Percentiles rank a stretch among this genome's conserved stretches.
phyloP scores from a whole-genome alignment of 2,329 filamentous ascomycete species.

The Clarireedia monteithiana region DNA sequence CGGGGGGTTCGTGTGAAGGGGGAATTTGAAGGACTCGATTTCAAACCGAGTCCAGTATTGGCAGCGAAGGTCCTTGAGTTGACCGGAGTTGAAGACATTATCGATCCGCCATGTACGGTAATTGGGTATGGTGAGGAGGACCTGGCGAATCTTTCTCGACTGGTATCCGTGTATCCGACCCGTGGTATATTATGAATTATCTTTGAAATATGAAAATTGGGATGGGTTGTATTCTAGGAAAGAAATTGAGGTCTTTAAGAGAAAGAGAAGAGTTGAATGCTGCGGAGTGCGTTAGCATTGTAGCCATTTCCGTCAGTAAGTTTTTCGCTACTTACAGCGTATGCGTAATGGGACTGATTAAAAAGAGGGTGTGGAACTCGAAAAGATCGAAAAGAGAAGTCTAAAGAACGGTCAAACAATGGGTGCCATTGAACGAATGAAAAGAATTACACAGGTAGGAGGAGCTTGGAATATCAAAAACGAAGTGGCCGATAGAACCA shows the following conservation, averaged over 20 bases:
- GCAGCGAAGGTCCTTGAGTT: constrained; percentile 26
- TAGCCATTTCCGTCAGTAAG: background rate
- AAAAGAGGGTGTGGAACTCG: background rate
- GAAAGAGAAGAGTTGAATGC: background rate
- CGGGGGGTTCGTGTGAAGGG: constrained; percentile 57
- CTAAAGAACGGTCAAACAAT: background rate
- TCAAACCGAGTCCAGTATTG: constrained; percentile 37
- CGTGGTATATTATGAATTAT: background rate
- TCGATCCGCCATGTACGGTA: constrained; percentile 20
- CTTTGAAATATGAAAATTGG: no score
- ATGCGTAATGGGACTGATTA: background rate
- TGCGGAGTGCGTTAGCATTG: background rate
- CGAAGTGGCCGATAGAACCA: background rate
- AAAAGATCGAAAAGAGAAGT: background rate
- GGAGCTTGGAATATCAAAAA: background rate
- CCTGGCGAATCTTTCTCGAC: background rate
- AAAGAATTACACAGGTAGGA: no score
- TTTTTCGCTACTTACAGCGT: background rate
- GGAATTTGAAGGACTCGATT: constrained; percentile 70
- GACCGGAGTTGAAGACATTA: constrained; percentile 29
- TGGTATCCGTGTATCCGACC: background rate
- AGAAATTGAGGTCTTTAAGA: background rate
- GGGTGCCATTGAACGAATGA: background rate
- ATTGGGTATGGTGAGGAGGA: background rate
- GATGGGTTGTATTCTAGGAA: background rate